A percentile compares a stretch with the other conserved stretches of the same genome.
Evolutionary conservation across 148 eudicot species (phyloP).

Genomic region (Fagopyrum homotropicum): DNA sequence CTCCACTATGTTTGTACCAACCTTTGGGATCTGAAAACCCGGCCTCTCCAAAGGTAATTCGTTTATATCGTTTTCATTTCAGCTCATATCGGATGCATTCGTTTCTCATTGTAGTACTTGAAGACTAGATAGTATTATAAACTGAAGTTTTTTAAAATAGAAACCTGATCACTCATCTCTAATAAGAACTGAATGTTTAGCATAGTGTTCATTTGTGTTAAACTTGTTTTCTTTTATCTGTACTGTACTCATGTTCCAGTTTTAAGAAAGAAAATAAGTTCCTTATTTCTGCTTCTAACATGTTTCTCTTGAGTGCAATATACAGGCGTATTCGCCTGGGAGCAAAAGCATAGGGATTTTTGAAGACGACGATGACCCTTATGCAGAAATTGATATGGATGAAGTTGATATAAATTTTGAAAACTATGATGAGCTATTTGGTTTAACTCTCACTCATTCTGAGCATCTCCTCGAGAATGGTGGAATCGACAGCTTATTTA

Average conservation of each 20-base stretch:
- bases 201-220: too few species aligned
- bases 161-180: too few species aligned
- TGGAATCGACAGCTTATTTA: constrained; percentile 44
- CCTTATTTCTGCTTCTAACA: background rate
- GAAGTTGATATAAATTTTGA: constrained; percentile 36
- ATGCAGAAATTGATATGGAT: constrained; percentile 37
- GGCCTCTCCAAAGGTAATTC: constrained; percentile 48
- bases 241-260: background rate
- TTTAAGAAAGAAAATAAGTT: background rate
- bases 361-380: constrained; percentile 32
- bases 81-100: background rate
- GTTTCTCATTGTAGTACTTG: background rate
- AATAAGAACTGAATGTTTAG: too few species aligned
- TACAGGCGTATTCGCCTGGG: constrained; percentile 37
- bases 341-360: constrained; percentile 32
- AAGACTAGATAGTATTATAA: background rate
- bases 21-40: constrained; percentile 18
- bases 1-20: constrained; percentile 31
- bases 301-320: constrained; percentile 3
- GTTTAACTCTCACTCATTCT: constrained; percentile 36
- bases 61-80: background rate
- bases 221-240: background rate
- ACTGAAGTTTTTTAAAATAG: too few species aligned
- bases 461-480: constrained; percentile 45
- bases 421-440: constrained; percentile 46